These are phyloP conservation scores for Candida odintsovae DNA, from an alignment of 805 yeast species.

Conservation along the genomic window DNA sequence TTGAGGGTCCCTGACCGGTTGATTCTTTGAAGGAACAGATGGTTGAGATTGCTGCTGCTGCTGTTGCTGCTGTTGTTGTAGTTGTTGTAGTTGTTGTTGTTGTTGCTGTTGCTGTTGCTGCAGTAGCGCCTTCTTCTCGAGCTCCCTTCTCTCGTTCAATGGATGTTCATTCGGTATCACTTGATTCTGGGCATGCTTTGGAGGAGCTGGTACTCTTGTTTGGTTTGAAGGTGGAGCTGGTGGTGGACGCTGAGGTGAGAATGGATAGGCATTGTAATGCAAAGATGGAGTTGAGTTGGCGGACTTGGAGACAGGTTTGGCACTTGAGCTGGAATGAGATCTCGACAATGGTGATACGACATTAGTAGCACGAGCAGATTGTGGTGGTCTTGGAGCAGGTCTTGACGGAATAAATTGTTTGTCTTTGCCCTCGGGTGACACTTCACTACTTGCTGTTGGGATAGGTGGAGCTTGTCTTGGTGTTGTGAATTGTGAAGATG, in stretches of 20 bases:
- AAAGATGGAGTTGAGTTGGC: slow-evolving; percentile 16
- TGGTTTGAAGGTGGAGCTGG: slow-evolving; percentile 20
- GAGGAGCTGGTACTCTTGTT: slow-evolving; percentile 24
- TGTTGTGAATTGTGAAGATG: slow-evolving; percentile 16
- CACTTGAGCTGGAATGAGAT: slow-evolving; percentile 12
- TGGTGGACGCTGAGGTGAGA: slow-evolving; percentile 22
- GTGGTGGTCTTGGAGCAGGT: slow-evolving; percentile 63
- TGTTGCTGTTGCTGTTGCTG: no score
- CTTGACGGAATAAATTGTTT: slow-evolving; percentile 55
- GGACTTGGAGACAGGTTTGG: slow-evolving; percentile 10
- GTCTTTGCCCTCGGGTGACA: slow-evolving; percentile 21
- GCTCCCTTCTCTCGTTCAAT: slow-evolving; percentile 11
- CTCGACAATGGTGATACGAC: slow-evolving; percentile 25
- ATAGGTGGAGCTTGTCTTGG: slow-evolving; percentile 25
- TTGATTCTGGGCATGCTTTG: slow-evolving; percentile 17
- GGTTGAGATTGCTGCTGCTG: neutral
- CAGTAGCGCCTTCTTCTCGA: neutral
- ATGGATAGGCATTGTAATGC: slow-evolving; percentile 6
- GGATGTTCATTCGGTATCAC: slow-evolving; percentile 10
- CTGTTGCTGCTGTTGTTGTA: slow-evolving; percentile 1
- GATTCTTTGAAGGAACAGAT: slow-evolving; percentile 29
- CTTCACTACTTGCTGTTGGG: slow-evolving; percentile 3
- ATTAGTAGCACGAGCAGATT: slow-evolving; percentile 12
- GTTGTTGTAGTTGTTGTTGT: no score
- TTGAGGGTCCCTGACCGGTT: slow-evolving; percentile 39